Evolutionary conservation across 2,329 filamentous ascomycete species (phyloP).

Genomic region (Colletotrichum acutatum): DNA sequence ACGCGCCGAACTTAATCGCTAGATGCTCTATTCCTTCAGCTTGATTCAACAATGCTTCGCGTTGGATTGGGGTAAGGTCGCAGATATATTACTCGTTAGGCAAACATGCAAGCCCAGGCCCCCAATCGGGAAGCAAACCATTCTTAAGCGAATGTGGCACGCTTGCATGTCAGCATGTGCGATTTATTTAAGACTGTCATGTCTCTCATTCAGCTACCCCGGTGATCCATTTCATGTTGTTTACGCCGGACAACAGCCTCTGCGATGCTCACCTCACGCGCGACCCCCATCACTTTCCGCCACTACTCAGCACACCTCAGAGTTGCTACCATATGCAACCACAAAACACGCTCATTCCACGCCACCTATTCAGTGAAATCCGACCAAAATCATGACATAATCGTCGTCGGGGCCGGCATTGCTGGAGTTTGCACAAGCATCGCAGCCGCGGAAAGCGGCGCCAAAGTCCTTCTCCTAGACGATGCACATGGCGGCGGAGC

Average conservation of each 20-base stretch:
- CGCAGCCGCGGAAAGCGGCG: background rate
- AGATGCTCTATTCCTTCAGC: too few species aligned
- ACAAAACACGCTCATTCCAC: background rate
- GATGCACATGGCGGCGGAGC: background rate
- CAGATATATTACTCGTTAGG: background rate
- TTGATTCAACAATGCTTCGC: background rate
- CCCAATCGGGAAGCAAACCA: background rate
- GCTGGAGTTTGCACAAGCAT: background rate
- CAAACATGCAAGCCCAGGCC: background rate
- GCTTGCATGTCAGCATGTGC: background rate
- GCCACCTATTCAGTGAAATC: background rate
- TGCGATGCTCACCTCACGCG: background rate
- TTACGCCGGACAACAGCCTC: background rate
- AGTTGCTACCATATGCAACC: background rate
- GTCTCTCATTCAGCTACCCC: background rate
- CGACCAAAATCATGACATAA: background rate
- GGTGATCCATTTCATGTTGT: background rate
- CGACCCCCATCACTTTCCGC: background rate
- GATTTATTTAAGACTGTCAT: background rate
- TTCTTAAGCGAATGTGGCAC: background rate
- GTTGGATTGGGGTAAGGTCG: background rate
- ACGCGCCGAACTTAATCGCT: background rate
- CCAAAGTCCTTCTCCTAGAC: background rate
- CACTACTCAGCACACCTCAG: background rate
- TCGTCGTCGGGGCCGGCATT: background rate